A percentile compares a stretch with the other conserved stretches of the same genome.
phyloP scores from a whole-genome alignment of 345 rosid genomes.

The Gossypium raimondii region DNA sequence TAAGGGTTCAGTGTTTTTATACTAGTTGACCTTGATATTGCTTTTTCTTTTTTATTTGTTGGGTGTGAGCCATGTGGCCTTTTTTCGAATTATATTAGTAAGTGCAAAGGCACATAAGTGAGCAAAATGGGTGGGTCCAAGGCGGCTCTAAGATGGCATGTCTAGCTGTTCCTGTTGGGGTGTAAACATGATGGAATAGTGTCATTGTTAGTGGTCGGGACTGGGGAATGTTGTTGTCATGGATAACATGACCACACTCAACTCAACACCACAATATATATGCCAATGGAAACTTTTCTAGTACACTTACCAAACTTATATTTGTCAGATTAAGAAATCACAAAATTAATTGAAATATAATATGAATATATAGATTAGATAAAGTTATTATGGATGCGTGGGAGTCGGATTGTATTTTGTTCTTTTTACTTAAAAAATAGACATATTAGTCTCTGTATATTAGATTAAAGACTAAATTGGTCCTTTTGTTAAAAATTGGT shows the following conservation, averaged over 20 bases:
- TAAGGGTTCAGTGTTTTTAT: too few relatives aligned
- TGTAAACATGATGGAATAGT: not conserved
- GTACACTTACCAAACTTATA: too few relatives aligned
- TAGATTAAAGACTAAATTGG: too few relatives aligned
- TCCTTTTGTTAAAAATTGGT: too few relatives aligned
- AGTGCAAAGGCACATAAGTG: not conserved
- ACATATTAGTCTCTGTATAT: fast-evolving
- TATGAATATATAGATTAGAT: too few relatives aligned
- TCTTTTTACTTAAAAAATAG: too few relatives aligned
- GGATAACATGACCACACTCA: not conserved
- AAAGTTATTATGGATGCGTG: too few relatives aligned
- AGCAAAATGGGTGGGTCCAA: not conserved
- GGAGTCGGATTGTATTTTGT: too few relatives aligned
- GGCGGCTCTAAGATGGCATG: not conserved
- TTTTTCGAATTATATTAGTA: not conserved
- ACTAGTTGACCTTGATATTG: not conserved
- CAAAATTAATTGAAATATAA: too few relatives aligned
- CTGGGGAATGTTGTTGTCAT: not conserved
- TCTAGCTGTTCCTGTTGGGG: not conserved
- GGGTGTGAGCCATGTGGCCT: not conserved
- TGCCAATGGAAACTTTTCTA: not conserved
- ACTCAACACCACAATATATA: too few relatives aligned
- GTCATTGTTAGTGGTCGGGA: not conserved
- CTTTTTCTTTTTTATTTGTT: too few relatives aligned
- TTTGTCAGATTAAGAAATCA: too few relatives aligned